Percentiles rank a stretch among this genome's conserved stretches.
Conservation (phyloP, 352 stramenopile genomes). For the Globisporangium camurandrum region DNA sequence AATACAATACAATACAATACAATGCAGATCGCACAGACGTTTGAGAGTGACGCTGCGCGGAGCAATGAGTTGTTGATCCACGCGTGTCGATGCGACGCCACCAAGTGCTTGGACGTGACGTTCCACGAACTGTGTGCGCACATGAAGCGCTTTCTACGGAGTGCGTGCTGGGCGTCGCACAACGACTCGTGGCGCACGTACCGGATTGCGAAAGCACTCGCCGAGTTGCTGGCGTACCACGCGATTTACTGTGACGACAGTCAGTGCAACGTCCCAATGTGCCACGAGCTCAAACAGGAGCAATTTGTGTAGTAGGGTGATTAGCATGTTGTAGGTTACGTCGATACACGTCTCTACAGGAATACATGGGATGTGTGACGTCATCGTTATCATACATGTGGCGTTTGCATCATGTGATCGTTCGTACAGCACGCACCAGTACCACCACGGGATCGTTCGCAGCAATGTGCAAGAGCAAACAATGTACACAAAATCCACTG, state of each 20-base stretch:
- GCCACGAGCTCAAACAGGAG: constrained; percentile 25
- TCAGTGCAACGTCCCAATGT: constrained; percentile 37
- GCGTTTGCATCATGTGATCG: no score
- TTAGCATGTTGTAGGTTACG: no score
- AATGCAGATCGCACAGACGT: constrained; percentile 31
- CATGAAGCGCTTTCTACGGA: constrained; percentile 67
- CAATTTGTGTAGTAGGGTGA: constrained; percentile 22
- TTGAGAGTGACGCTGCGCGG: constrained; percentile 29
- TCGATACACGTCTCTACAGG: no score
- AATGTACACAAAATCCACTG: no score
- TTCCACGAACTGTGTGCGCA: constrained; percentile 40
- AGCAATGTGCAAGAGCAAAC: no score
- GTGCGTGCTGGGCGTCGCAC: constrained; percentile 58
- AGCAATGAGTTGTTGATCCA: constrained; percentile 54
- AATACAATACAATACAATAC: no score
- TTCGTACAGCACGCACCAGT: no score
- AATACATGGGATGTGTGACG: no score
- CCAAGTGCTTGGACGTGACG: constrained; percentile 25
- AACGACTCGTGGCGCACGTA: constrained; percentile 44
- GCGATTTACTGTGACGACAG: constrained; percentile 21
- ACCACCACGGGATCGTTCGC: no score
- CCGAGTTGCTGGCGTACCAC: constrained; percentile 23
- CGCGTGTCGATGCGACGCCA: constrained; percentile 44
- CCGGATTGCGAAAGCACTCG: constrained; percentile 31
- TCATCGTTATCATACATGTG: no score